Conservation (phyloP, 805 yeast genomes). For the Ogataea pini region DNA sequence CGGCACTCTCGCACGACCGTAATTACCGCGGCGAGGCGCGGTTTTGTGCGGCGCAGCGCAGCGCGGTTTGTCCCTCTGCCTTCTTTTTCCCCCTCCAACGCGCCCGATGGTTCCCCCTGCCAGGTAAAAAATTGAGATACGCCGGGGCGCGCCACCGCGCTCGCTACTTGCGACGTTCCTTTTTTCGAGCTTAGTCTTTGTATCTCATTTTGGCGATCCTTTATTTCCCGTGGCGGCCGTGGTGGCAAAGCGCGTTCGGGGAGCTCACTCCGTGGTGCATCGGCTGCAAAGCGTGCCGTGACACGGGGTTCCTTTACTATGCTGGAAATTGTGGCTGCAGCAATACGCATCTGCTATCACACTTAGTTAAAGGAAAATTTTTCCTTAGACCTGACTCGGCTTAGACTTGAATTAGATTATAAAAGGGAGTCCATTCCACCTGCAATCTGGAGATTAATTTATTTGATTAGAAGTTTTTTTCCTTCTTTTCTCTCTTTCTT, state of each 20-base stretch:
- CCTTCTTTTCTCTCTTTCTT: background rate
- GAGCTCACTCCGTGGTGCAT: no score
- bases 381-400: background rate
- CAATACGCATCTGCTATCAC: background rate
- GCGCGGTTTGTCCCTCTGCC: no score
- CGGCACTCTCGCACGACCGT: background rate
- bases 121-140: background rate
- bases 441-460: background rate
- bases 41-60: no score
- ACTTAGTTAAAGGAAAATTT: constrained; percentile 3
- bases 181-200: background rate
- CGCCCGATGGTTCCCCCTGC: background rate
- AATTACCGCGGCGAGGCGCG: background rate
- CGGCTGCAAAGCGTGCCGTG: no score
- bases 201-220: background rate
- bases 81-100: background rate
- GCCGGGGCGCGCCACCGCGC: background rate
- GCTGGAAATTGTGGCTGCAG: constrained; percentile 6
- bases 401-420: constrained; percentile 8
- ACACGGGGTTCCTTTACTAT: no score
- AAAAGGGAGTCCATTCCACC: constrained; percentile 10
- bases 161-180: background rate
- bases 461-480: background rate
- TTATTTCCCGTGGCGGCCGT: background rate
- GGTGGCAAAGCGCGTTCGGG: background rate